Evolutionary conservation across 768 basidiomycete species (phyloP), one percentile per base, ranked within the genome.

Genomic region (Baorangia bicolor): DNA sequence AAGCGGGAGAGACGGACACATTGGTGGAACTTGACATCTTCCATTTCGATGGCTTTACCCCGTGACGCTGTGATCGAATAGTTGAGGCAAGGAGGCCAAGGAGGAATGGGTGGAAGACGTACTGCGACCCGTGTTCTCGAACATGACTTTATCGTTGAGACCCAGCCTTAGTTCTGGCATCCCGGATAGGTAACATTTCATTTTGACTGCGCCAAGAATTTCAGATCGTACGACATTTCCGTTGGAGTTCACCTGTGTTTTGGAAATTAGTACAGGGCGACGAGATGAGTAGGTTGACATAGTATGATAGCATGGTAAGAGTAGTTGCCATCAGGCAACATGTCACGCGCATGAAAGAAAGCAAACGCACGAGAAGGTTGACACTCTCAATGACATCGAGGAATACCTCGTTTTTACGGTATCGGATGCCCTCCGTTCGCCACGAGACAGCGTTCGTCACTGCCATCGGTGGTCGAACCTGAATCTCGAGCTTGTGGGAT

Each of bases 11-110:
- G 81, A 11, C 97, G 92, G 12, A 98, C 97, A 66, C 97, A 99
- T 80, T 99, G 97, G 69, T 99, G 97, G 77, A 99, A 99, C 72
- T 98, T 98, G 77, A 98, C 93, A 66, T 98, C 97, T 71, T 99
- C 97, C 91, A 99, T 97, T 75, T 99, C 97, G 63, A 99, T 97
- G 3, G 97, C 89, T 74, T 98, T 99, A 13, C 96, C 96, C 13
- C 96, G 85, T 88, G 71, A 30, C 44, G 61, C 55, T 55, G 18
- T 9, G 38, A 42, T 45, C 30, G 13, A 28, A 28, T 35, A 46
- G 9, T 11, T 27, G 33, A 49, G 38, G 28, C 11, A 41, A 31
- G 35, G 28, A 6, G 7, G n/a, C 1, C 21, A n/a, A 21, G 10
- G 2, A 7, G 11, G 25, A 20, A 7, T 13, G n/a, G 49, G 27